Evolutionary conservation across 257 asterid genomes (phyloP), one percentile per base, ranked within the genome.

Genomic region (Solanum habrochaites): DNA sequence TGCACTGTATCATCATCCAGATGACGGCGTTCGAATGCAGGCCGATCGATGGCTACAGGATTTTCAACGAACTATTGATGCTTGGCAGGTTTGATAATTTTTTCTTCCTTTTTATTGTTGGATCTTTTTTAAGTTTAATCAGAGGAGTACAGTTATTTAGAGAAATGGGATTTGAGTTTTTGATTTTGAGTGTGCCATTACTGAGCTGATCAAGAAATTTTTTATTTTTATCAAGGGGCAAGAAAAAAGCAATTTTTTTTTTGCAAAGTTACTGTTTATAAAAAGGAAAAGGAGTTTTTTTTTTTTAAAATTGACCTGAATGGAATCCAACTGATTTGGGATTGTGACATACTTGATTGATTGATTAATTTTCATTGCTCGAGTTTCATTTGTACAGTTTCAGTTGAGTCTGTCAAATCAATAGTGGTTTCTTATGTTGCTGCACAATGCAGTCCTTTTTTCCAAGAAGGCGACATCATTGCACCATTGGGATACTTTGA

Each of bases 1-100:
- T 87, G 99, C 99, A 52, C 94, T 97, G 82, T 97, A 95, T 86
- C 99, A 95, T 87, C 99, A 97, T 82, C 99, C 99, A 9, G 98
- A 97, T 89, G 98, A 95, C 92, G 92, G 93, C 92, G 97, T 97
- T 25, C 95, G 98, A 71, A 95, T 95, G 98, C 96, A 92, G 74
- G 99, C 99, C 77, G 99, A 97, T 94, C 98, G 96, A 83, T 97
- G 99, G 99, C 96, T 97, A 64, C 99, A 97, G 88, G 95, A 94
- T 49, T 97, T 97, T 86, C 99, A 95, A 91, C 97, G 98, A 11
- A 97, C 99, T 39, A 90, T 95, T 86, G 99, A 97, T 87, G 99
- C 99, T 89, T 97, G 99, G 99, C 99, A 97, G 99, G 99, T 96
- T 83, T 40, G 85, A 83, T 66, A 32, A 85, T 1, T 71, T 85